Evolutionary conservation across 192 early-diverging fungal genomes (phyloP).

Genomic region (Phlyctochytrium arcticum): DNA sequence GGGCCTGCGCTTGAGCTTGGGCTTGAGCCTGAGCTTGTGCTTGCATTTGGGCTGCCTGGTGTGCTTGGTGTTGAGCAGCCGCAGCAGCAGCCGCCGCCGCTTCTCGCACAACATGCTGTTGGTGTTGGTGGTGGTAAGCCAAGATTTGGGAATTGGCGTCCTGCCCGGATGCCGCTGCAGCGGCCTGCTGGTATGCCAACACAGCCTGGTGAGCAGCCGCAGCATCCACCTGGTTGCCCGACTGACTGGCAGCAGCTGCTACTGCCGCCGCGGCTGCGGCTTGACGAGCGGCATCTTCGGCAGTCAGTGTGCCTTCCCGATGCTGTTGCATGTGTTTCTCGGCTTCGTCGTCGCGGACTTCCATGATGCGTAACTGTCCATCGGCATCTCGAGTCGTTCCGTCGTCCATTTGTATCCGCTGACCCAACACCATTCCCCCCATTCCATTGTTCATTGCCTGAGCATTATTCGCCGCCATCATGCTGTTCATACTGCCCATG

Average conservation of each 20-base stretch:
- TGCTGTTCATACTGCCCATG: neutral
- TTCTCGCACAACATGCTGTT: neutral
- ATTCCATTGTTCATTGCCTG: neutral
- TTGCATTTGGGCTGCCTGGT: too few relatives aligned
- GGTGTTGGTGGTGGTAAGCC: neutral
- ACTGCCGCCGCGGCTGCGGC: neutral
- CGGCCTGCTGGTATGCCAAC: slow-evolving; percentile 1
- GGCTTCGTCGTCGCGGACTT: neutral
- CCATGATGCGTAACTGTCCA: neutral
- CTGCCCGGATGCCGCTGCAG: too few relatives aligned
- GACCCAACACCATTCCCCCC: neutral
- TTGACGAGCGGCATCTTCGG: neutral
- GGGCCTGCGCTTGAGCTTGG: neutral
- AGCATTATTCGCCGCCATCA: neutral
- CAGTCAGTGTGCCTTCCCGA: neutral
- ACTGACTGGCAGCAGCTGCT: neutral
- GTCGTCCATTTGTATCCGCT: slow-evolving; percentile 3
- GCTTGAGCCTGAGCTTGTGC: neutral
- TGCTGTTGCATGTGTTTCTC: neutral
- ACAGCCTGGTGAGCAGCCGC: neutral
- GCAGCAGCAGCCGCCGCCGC: neutral
- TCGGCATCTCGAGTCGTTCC: neutral
- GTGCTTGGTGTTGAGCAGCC: too few relatives aligned
- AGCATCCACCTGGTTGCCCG: neutral
- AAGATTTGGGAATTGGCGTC: neutral